Conservation (phyloP, 2,329 filamentous ascomycete genomes). For the Pseudocercospora eumusae region DNA sequence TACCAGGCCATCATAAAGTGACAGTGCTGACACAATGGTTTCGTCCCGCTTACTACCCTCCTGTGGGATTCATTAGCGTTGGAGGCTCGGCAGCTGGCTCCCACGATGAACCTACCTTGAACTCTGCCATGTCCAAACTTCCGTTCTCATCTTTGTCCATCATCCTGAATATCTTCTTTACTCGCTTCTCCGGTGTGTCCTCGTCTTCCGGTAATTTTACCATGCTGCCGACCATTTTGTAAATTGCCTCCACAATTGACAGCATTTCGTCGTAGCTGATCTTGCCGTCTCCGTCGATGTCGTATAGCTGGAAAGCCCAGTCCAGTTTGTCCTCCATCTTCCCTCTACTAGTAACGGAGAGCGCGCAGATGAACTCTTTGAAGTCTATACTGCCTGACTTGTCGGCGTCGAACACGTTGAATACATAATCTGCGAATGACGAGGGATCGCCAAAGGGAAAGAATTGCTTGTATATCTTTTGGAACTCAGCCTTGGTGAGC, state of each 20-base stretch:
- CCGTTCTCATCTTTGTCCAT: constrained; percentile 99
- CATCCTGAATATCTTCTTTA: constrained; percentile 98
- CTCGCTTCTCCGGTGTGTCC: constrained; percentile 97
- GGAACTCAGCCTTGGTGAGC: constrained; percentile 97
- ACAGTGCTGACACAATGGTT: constrained; percentile 96
- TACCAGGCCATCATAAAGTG: constrained; percentile 92
- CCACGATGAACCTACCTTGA: no score
- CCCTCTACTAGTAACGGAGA: constrained; percentile 93
- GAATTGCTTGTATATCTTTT: constrained; percentile 99
- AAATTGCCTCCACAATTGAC: constrained; percentile 97
- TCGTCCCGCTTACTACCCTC: constrained; percentile 98
- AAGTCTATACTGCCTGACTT: constrained; percentile 98
- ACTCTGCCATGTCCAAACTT: constrained; percentile 93
- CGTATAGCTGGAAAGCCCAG: constrained; percentile 99
- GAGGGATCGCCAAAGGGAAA: constrained; percentile 98
- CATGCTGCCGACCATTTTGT: constrained; percentile 99
- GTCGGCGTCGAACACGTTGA: constrained; percentile 98
- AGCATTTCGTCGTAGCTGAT: constrained; percentile 99
- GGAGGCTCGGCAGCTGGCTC: no score
- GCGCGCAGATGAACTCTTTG: constrained; percentile 98
- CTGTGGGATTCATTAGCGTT: constrained; percentile 34
- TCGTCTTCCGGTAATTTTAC: constrained; percentile 98
- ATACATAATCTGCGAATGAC: constrained; percentile 97
- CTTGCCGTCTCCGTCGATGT: constrained; percentile 98
- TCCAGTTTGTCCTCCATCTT: constrained; percentile 99